Evolutionary conservation across 306 rosid species (phyloP).

Genomic region (Hippophae gyantsensis): DNA sequence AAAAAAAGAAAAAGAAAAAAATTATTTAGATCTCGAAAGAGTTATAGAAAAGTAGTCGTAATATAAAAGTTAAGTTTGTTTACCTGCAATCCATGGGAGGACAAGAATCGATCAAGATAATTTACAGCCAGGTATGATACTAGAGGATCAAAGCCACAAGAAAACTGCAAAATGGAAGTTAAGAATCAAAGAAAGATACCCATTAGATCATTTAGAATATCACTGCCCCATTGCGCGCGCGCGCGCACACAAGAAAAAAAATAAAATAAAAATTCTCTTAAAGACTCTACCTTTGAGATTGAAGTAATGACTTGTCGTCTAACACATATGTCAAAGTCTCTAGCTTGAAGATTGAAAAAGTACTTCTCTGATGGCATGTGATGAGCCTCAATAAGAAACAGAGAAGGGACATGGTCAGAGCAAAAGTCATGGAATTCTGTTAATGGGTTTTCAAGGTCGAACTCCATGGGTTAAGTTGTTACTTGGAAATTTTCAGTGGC

Average conservation of each 20-base stretch:
- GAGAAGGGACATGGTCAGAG: slow-evolving; percentile 40
- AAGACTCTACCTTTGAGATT: not conserved
- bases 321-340: not conserved
- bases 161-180: not conserved
- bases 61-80: not conserved
- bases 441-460: slow-evolving; percentile 85
- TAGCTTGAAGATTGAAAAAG: slow-evolving; percentile 18
- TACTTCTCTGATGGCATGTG: slow-evolving; percentile 62
- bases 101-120: slow-evolving; percentile 81
- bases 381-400: slow-evolving; percentile 63
- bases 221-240: not conserved
- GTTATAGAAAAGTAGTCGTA: not conserved
- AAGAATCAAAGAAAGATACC: not conserved
- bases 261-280: no score
- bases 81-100: slow-evolving; percentile 61
- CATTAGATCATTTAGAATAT: not conserved
- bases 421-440: slow-evolving; percentile 33
- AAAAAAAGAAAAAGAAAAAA: not conserved
- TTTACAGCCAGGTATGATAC: slow-evolving; percentile 38
- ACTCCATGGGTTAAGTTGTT: slow-evolving; percentile 46
- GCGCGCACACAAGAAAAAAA: no score
- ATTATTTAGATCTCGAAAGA: slow-evolving; percentile 26
- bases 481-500: slow-evolving; percentile 2
- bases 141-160: not conserved
- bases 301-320: not conserved